These are phyloP conservation scores for Phytopythium aichiense DNA, from an alignment of 352 stramenopile species.

Conservation along the genomic window DNA sequence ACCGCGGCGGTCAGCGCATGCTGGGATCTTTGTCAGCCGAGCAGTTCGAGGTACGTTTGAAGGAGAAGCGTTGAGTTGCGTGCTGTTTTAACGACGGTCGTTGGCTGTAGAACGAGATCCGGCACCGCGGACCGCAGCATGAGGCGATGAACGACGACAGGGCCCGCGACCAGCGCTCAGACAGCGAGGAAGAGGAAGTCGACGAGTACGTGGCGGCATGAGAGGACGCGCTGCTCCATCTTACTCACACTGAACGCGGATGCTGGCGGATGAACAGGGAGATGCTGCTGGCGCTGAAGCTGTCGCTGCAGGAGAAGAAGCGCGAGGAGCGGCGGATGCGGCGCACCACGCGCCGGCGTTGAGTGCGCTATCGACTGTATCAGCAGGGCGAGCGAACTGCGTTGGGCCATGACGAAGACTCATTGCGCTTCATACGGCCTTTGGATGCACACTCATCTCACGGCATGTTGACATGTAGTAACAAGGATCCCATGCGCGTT, in stretches of 20 bases:
- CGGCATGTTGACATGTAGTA: not conserved
- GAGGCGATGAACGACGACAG: constrained; percentile 13
- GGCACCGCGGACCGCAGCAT: constrained; percentile 35
- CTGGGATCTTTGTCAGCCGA: constrained; percentile 76
- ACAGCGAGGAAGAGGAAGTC: constrained; percentile 30
- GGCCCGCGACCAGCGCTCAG: not conserved
- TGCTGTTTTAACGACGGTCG: too few species aligned
- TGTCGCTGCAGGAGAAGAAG: constrained; percentile 70
- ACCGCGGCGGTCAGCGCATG: constrained; percentile 60
- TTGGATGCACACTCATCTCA: not conserved
- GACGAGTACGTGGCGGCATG: constrained; percentile 34
- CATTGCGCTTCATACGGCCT: not conserved
- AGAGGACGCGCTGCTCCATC: not conserved
- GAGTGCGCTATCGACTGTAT: constrained; percentile 4
- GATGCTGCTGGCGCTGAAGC: constrained; percentile 40
- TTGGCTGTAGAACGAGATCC: constrained; percentile 65
- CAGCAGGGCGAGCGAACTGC: not conserved
- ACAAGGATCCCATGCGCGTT: constrained; percentile 8
- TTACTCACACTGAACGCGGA: constrained; percentile 2
- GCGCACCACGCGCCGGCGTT: constrained; percentile 36
- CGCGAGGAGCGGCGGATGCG: constrained; percentile 39
- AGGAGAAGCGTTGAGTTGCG: too few species aligned
- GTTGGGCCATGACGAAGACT: not conserved
- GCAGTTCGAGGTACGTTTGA: constrained; percentile 68
- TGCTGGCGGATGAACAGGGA: constrained; percentile 27